Evolutionary conservation across 2,329 filamentous ascomycete species (phyloP), one percentile per base, ranked within the genome.

Genomic region (Sporothrix luriei): DNA sequence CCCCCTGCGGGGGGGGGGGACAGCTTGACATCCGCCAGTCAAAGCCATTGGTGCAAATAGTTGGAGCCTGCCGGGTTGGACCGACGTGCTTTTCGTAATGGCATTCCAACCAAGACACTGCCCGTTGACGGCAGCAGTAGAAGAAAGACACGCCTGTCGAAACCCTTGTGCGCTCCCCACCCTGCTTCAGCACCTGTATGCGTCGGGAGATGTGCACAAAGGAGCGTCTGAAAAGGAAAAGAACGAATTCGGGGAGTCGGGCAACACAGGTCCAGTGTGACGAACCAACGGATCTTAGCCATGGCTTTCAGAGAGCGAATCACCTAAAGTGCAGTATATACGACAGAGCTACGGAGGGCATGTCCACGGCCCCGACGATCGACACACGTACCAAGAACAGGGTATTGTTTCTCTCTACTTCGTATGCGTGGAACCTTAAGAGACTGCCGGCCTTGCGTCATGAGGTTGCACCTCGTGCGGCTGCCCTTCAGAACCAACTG

Each of bases 111-210:
- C 52, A 55, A 5, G 33, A 33, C 7, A 33, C 33, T 33, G 33
- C 5, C 33, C 33, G 9, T 33, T 26, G 52, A 33, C 19, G 26
- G 7, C 52, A 55, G 26, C 52, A 26, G 33, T 3, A 54, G 4
- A 4, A 54, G 21, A 52, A 11, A 26, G n/a, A 52, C 49, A 52
- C 49, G 11, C 49, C 49, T 52, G 49, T 52, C 49, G 33, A 26
- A 52, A 14, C 7, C 21, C 49, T 48, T 19, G 14, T 6, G 13
- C 43, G 4, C 43, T 26, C 49, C 49, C 6, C 54, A 11, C 55
- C 55, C 55, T 33, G 33, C 55, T 40, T 61, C 55, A 40, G 33
- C 55, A 59, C n/a, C 49, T 38, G 55, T 11, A 29, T n/a, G 14
- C n/a, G 33, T 33, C 19, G 38, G 54, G 54, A 40, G 9, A 61